Evolutionary conservation across 306 rosid species (phyloP).

Genomic region (Biancaea sappan): DNA sequence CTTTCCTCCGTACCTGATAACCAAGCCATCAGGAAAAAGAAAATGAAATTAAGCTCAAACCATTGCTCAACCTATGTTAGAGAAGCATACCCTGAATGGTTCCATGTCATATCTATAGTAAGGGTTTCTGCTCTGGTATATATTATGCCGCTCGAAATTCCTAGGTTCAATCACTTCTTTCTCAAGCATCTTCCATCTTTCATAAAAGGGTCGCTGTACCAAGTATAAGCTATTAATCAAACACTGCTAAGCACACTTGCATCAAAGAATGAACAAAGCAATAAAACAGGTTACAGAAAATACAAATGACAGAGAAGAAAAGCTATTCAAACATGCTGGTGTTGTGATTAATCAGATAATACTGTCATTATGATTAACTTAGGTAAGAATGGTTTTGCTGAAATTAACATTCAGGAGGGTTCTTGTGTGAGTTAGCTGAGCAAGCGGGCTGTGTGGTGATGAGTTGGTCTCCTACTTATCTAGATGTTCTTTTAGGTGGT

Average conservation of each 20-base stretch:
- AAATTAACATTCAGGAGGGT: too few relatives aligned
- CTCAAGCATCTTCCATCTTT: conserved; percentile 98
- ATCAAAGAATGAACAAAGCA: conserved; percentile 8
- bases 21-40: conserved; percentile 26
- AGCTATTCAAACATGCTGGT: conserved; percentile 7
- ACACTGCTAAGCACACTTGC: conserved; percentile 10
- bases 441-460: too few relatives aligned
- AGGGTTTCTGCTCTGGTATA: conserved; percentile 62
- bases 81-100: conserved; percentile 82
- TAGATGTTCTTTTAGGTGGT: too few relatives aligned
- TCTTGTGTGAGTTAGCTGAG: too few relatives aligned
- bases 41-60: conserved; percentile 20
- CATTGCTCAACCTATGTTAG: conserved; percentile 18
- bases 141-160: conserved; percentile 69
- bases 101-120: conserved; percentile 90
- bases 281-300: background rate
- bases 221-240: conserved; percentile 34
- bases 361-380: background rate
- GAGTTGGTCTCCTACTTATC: too few relatives aligned
- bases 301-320: conserved; percentile 4
- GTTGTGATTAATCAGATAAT: background rate
- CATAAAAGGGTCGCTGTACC: conserved; percentile 92
- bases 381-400: too few relatives aligned
- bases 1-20: conserved; percentile 94
- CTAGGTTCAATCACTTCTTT: conserved; percentile 98